Conservation (phyloP, 805 yeast species). For the Myxozyma udenii region DNA sequence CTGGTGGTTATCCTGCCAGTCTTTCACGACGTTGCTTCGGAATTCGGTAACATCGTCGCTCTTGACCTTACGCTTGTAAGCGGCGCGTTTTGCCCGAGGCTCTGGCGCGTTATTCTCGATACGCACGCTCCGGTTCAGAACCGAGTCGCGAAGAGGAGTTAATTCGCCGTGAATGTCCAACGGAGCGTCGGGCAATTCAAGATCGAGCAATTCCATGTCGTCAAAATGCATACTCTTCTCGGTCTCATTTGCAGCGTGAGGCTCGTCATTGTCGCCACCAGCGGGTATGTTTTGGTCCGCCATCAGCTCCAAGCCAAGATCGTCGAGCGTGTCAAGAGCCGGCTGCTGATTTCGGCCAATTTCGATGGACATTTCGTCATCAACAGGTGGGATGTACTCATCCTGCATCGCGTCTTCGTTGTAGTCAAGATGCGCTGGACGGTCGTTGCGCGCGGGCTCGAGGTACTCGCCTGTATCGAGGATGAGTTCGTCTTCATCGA, state of each 20-base stretch:
- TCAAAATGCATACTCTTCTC: constrained; percentile 5
- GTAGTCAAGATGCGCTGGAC: not conserved
- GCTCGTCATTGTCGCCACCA: constrained; percentile 4
- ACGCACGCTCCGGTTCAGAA: not conserved
- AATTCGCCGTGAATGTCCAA: not conserved
- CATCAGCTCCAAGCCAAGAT: constrained; percentile 16
- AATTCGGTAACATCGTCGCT: constrained; percentile 49
- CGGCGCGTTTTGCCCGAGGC: constrained; percentile 25
- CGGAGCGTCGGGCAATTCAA: constrained; percentile 22
- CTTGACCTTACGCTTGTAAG: constrained; percentile 43
- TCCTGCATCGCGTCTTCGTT: constrained; percentile 20
- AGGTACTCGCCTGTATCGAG: constrained; percentile 47
- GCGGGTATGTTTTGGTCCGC: not conserved
- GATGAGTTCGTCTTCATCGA: constrained; percentile 47
- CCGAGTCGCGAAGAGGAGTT: not conserved
- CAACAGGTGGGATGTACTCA: constrained; percentile 33
- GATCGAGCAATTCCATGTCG: constrained; percentile 16
- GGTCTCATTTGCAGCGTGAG: too few species aligned
- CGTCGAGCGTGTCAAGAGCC: constrained; percentile 16
- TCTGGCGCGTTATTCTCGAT: constrained; percentile 12
- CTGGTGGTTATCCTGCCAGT: constrained; percentile 36
- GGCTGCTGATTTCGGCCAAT: constrained; percentile 34
- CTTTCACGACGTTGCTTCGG: constrained; percentile 42
- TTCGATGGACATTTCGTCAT: constrained; percentile 45
- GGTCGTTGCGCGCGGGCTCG: constrained; percentile 1